Conservation (phyloP, 176 grass and related monocot genomes). For the Poa annua region DNA sequence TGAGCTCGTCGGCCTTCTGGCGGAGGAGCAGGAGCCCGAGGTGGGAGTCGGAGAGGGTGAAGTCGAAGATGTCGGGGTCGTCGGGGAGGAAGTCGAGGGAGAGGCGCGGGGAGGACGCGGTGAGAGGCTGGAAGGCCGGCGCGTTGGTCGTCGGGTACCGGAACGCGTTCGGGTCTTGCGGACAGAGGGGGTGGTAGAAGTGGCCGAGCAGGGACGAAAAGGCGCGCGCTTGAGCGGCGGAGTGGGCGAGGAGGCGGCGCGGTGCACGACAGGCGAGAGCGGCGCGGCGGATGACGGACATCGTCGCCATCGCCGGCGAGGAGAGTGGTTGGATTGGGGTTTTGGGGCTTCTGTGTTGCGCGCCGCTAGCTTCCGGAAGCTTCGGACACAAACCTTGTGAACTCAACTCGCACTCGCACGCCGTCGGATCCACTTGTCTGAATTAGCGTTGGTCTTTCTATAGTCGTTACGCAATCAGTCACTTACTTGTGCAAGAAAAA, state of each 20-base stretch:
- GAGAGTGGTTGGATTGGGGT: background rate
- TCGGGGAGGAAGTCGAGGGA: background rate
- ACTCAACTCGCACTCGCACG: too few relatives aligned
- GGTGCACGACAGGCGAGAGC: background rate
- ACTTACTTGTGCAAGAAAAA: too few relatives aligned
- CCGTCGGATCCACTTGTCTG: too few relatives aligned
- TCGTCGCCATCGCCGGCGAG: conserved; percentile 1
- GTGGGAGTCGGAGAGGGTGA: conserved; percentile 13
- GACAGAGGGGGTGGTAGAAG: conserved; percentile 8
- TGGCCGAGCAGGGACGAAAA: conserved; percentile 6
- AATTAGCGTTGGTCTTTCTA: too few relatives aligned
- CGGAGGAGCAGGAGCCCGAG: conserved; percentile 10
- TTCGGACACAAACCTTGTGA: background rate
- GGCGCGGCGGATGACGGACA: background rate
- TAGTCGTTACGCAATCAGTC: too few relatives aligned
- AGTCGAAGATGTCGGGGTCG: background rate
- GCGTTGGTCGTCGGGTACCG: background rate
- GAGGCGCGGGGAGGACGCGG: background rate
- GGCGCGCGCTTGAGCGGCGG: background rate
- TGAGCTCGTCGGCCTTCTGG: background rate
- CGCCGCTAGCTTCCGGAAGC: background rate
- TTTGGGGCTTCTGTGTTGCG: background rate
- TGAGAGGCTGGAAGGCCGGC: conserved; percentile 4
- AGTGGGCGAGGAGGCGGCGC: background rate
- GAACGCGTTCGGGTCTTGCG: background rate